phyloP scores from a whole-genome alignment of 108 stramenopile species.

The Craspedostauros australis region DNA sequence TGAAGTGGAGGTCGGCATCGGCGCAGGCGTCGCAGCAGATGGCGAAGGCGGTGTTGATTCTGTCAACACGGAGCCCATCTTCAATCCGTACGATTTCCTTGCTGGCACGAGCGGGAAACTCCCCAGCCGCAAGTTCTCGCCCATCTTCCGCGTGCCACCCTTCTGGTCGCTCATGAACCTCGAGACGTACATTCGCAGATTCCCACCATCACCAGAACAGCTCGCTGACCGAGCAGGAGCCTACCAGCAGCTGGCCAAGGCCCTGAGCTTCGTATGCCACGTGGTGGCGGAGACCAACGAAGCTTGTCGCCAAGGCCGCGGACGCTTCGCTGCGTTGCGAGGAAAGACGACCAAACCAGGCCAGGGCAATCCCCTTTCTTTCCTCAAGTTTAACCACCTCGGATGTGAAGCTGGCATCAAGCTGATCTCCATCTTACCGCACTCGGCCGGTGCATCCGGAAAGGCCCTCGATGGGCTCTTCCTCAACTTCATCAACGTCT shows the following conservation, averaged over 20 bases:
- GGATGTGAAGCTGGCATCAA: slow-evolving; percentile 81
- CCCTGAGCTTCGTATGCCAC: slow-evolving; percentile 77
- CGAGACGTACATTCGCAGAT: slow-evolving; percentile 69
- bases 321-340: slow-evolving; percentile 31
- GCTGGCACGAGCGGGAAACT: slow-evolving; percentile 64
- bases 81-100: slow-evolving; percentile 80
- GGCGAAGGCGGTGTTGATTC: slow-evolving; percentile 2
- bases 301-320: slow-evolving; percentile 16
- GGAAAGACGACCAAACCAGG: slow-evolving; percentile 13
- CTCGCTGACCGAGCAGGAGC: slow-evolving; percentile 46
- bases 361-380: slow-evolving; percentile 44
- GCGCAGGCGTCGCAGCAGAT: not conserved
- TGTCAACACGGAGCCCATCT: slow-evolving; percentile 40
- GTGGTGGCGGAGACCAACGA: slow-evolving; percentile 63
- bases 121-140: slow-evolving; percentile 74
- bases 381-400: slow-evolving; percentile 63
- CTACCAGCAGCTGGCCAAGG: slow-evolving; percentile 80
- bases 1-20: slow-evolving; percentile 23
- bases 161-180: slow-evolving; percentile 82
- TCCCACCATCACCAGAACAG: slow-evolving; percentile 41
- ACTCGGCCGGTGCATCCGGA: slow-evolving; percentile 78
- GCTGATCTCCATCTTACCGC: slow-evolving; percentile 70
- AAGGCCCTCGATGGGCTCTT: slow-evolving; percentile 72
- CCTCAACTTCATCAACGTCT: slow-evolving; percentile 82
- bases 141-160: slow-evolving; percentile 79